Percentiles rank a stretch among this genome's conserved stretches.
Evolutionary conservation across 1,139 yeast genomes (phyloP).

Genomic region (Lodderomyces parapsilosis): DNA sequence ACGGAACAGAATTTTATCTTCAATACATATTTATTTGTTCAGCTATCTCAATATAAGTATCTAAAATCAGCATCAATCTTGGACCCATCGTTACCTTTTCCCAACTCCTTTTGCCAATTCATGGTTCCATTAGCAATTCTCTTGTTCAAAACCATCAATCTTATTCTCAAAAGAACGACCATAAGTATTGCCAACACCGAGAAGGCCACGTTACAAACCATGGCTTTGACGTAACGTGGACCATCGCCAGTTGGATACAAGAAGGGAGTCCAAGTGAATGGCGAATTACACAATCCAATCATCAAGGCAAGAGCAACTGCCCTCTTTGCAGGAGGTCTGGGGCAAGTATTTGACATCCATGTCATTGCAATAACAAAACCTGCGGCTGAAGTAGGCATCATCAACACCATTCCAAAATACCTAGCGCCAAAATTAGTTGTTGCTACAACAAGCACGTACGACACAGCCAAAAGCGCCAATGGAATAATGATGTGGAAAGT

Average conservation of each 20-base stretch:
- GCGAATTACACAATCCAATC: conserved; percentile 49
- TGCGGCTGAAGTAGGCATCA: conserved; percentile 58
- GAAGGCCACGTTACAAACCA: conserved; percentile 49
- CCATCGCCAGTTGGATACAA: conserved; percentile 41
- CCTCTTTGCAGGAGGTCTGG: conserved; percentile 55
- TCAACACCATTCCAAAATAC: conserved; percentile 57
- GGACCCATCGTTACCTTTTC: conserved; percentile 46
- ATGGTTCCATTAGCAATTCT: conserved; percentile 45
- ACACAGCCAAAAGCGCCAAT: conserved; percentile 39
- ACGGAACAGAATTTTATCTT: too few species aligned
- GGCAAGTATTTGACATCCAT: conserved; percentile 54
- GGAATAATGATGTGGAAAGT: conserved; percentile 50
- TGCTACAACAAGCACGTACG: conserved; percentile 55
- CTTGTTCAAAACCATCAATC: conserved; percentile 39
- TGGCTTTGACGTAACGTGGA: conserved; percentile 47
- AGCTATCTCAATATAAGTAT: conserved; percentile 26
- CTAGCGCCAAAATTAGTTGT: conserved; percentile 58
- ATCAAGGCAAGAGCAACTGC: conserved; percentile 59
- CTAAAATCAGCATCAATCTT: conserved; percentile 44
- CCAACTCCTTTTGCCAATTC: conserved; percentile 53
- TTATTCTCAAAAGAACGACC: conserved; percentile 39
- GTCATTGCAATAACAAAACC: conserved; percentile 54
- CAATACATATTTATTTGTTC: not conserved
- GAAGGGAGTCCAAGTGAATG: conserved; percentile 55
- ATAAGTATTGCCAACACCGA: conserved; percentile 37